Base-by-base conservation (phyloP, 148 eudicot genomes). In the Mesembryanthemum crystallinum region DNA sequence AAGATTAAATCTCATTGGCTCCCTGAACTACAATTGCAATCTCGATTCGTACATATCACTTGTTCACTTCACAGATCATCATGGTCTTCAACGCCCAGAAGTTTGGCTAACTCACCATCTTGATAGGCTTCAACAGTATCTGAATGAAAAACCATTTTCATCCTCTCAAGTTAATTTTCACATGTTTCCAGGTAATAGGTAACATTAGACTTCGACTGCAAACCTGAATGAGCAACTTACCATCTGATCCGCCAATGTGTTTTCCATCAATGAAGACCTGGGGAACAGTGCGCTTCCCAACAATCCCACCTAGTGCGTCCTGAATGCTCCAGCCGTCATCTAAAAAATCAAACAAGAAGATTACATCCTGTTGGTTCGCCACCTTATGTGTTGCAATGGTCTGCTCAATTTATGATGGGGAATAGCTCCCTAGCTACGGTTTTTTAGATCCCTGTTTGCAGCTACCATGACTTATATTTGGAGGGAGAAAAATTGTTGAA, bases 181-280 rank as follows among this genome's bases (percentile, higher is more conserved):
- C 66, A 73, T 21, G 27, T 39, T 15, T 24, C 13, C 14, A n/a
- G 14, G 24, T 14, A 8, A 25, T 32, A 17, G 15, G 1, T 17
- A 24, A 12, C 8, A 21, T 61, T 28, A 61, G 35, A 2, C 12
- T 32, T 30, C 25, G 27, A 69, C 57, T 27, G 58, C 20, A 14
- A 25, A 24, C 47, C 79, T 35, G 52, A 33, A 64, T 8, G 8
- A 49, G 61, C 47, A 72, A 79, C 65, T 82, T 87, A 92, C 99
- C 99, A 89, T 95, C 99, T 72, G 98, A 89, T 75, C 98, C 98
- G 63, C 98, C 98, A 32, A 95, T 75, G 87, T 95, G 98, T 73
- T 95, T 92, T 49, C 98, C 98, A 39, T 90, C 85, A 28, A 95
- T 88, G 82, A 95, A 95, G 74, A 95, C 97, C 79, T 95, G 98